Evolutionary conservation across 2,329 filamentous ascomycete species (phyloP).

Genomic region (Fusarium sp.): DNA sequence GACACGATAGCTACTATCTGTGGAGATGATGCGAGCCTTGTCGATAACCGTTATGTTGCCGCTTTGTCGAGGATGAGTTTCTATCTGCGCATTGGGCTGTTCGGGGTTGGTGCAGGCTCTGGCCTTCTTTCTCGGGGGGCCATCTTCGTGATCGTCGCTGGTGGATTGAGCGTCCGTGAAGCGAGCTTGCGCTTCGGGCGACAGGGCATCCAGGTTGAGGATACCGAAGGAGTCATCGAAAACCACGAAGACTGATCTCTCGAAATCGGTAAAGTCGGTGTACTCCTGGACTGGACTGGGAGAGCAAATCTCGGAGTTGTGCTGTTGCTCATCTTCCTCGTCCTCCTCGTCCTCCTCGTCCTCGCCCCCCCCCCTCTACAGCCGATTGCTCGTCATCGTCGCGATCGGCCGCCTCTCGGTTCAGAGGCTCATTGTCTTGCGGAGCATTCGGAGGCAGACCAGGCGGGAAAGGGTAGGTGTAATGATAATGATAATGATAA

Average conservation of each 20-base stretch:
- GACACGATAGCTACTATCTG: accelerated
- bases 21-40: accelerated
- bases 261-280: too few species aligned
- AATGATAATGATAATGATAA: not conserved
- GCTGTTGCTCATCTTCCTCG: not conserved
- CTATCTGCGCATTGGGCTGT: not conserved
- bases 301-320: accelerated
- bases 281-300: not conserved
- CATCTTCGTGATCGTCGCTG: accelerated
- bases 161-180: accelerated
- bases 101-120: accelerated
- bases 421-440: too few species aligned
- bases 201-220: accelerated
- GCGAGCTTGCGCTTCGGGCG: accelerated
- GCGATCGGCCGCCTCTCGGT: accelerated
- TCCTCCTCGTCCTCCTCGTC: not conserved
- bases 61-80: accelerated
- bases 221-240: accelerated
- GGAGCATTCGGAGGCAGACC: accelerated
- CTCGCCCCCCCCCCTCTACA: not conserved
- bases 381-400: accelerated
- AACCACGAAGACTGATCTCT: too few species aligned
- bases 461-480: not conserved
- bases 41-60: accelerated
- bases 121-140: not conserved